Base-by-base conservation (phyloP, 2,329 filamentous ascomycete species). In the Cladosporium oxysporum region DNA sequence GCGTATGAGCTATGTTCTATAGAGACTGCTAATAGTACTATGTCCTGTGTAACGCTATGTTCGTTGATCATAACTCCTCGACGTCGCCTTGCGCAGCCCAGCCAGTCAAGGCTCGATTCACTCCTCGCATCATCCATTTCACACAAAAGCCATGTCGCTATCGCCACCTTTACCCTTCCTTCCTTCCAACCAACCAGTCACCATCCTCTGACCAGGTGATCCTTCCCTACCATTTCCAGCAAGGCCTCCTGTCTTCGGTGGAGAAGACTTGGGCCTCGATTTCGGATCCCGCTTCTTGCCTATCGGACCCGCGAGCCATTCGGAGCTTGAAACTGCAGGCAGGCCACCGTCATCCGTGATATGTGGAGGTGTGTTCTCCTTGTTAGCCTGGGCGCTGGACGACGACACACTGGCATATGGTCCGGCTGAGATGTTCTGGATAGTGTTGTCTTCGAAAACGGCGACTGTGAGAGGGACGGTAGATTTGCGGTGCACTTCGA, bases 391-490 rank as follows among this genome's bases (percentile, higher is more conserved):
- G 7, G 41, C 11, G 66, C 18, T 2, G 67, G 66, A 59, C 4
- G 61, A 12, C 47, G 58, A 63, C 14, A 60, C 53, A 11, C 31
- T 23, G 26, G 11, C 76, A 52, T 78, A 78, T 2, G 76, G 76
- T 6, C 76, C 76, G 8, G 74, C 75, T 12, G 71, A 71, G 59
- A 78, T 77, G 57, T 73, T 69, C 35, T 68, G 68, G 23, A 78
- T 65, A 11, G 76, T 77, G 18, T 60, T 69, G 66, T 77, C 76
- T 62, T 76, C 75, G 21, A 75, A 65, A 3, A 74, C 66, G 66
- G n/a, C 66, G 52, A 47, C 58, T 55, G 16, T 58, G 14, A 21
- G 61, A 33, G 12, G 53, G 55, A 52, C 66, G 66, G 65, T 62
- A 62, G 66, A 65, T 60, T 72, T 71, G 21, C 71, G 70, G 21